Base-by-base conservation (phyloP, 1,284 basidiomycete species). In the Thelephora terrestris region DNA sequence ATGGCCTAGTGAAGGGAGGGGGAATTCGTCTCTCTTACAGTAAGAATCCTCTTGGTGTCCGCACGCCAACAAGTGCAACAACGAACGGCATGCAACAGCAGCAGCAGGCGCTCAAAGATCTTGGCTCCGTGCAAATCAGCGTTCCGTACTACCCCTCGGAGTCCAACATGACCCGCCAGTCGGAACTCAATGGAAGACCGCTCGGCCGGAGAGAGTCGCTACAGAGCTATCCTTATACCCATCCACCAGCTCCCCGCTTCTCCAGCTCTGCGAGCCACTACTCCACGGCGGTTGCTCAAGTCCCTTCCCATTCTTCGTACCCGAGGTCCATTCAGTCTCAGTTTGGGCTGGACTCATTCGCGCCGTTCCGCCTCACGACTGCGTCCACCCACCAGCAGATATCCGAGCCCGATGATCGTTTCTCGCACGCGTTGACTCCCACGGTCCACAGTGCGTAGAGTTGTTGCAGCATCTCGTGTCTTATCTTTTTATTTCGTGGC, bases 11-110 rank as follows among this genome's bases (percentile, higher is more conserved):
- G 64, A 96, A 95, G 67, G 90, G 91, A 51, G 90, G 89, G 35
- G 91, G 93, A 5, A 96, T 99, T 52, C 85, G 95, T 34, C 70
- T 99, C 50, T 95, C 92, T 16, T 99, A 95, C 66, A 94, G 91
- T 66, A 95, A 95, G 75, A 94, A 95, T 61, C 91, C 91, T 12
- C 74, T 95, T 14, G 91, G 91, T 39, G 85, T 88, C 42, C 81
- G 85, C 40, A 87, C 84, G 9, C 82, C 85, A 5, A 84, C 81
- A n/a, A 79, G 76, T 53, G 73, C 75, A 5, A 42, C 39, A 4
- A 65, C 69, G 37, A 69, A 64, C 43, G 71, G 71, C 7, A 59
- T 74, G 44, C 73, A 80, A 53, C 78, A 79, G 53, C 79, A 79
- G 53, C 74, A 73, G 52, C 64, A 70, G 45, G 68, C 67, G 53